phyloP scores from a whole-genome alignment of 495 filamentous ascomycete genomes.

The Cercophora sp. region DNA sequence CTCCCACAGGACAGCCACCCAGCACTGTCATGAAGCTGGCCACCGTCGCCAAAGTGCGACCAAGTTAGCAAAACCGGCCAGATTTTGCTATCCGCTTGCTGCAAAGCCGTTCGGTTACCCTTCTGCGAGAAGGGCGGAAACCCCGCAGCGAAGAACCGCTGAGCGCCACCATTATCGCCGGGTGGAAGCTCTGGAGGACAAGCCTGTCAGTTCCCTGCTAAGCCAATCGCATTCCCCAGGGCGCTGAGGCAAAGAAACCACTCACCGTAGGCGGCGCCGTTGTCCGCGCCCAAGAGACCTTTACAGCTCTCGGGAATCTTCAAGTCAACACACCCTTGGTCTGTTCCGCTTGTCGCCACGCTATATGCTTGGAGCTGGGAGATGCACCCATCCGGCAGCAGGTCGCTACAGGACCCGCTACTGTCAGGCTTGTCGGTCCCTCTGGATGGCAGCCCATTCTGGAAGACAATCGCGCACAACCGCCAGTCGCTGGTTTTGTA shows the following conservation, averaged over 20 bases:
- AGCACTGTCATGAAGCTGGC: slow-evolving; percentile 13
- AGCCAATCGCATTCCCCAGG: not conserved
- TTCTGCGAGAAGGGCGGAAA: not conserved
- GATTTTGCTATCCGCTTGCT: slow-evolving; percentile 7
- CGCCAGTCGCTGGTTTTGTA: slow-evolving; percentile 10
- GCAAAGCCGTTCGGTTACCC: slow-evolving; percentile 10
- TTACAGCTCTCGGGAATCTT: slow-evolving; percentile 12
- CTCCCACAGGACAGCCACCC: slow-evolving; percentile 21
- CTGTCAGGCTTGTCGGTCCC: not conserved
- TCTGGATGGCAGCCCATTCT: not conserved
- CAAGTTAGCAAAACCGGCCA: slow-evolving; percentile 25
- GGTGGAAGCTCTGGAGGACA: not conserved
- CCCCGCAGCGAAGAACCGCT: slow-evolving; percentile 11
- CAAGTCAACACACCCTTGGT: slow-evolving; percentile 11
- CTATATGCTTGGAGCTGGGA: slow-evolving; percentile 15
- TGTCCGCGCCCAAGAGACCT: not conserved
- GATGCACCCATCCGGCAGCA: slow-evolving; percentile 14
- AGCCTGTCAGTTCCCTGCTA: not conserved
- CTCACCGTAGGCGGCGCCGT: slow-evolving; percentile 16
- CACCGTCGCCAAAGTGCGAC: slow-evolving; percentile 17
- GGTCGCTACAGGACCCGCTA: slow-evolving; percentile 6
- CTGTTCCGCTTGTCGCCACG: not conserved
- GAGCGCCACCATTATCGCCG: not conserved
- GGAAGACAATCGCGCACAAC: slow-evolving; percentile 21
- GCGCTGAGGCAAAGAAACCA: not conserved